phyloP scores from a whole-genome alignment of 1,284 basidiomycete genomes.

The Austroboletus olivaceoglutinosus region DNA sequence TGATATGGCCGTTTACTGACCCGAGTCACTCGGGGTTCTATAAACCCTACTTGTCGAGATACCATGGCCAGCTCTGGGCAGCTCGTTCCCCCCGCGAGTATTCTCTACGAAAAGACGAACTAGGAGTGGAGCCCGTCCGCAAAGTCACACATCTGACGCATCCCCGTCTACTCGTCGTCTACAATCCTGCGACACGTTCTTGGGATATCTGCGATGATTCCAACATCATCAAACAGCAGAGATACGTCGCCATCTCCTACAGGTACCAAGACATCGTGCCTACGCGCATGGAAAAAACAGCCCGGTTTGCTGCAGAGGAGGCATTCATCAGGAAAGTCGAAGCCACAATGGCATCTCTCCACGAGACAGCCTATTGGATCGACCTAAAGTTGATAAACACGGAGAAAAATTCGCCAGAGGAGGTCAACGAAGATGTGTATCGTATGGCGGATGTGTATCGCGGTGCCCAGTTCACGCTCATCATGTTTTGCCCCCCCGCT shows the following conservation, averaged over 20 bases:
- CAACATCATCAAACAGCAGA: slow-evolving; percentile 10
- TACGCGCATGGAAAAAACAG: background rate
- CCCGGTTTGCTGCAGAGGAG: background rate
- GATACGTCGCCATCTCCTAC: slow-evolving; percentile 25
- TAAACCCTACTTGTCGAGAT: slow-evolving; percentile 18
- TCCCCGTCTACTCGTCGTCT: slow-evolving; percentile 23
- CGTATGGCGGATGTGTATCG: slow-evolving; percentile 32
- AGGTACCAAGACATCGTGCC: slow-evolving; percentile 13
- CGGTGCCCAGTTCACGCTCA: slow-evolving; percentile 27
- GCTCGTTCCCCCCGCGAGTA: slow-evolving; percentile 25
- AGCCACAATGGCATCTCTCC: slow-evolving; percentile 6
- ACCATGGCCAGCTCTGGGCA: slow-evolving; percentile 25
- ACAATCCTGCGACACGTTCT: background rate
- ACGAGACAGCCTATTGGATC: slow-evolving; percentile 25
- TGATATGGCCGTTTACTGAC: slow-evolving; percentile 15
- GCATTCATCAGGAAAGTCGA: slow-evolving; percentile 13
- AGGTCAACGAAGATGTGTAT: slow-evolving; percentile 23
- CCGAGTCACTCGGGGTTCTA: slow-evolving; percentile 12
- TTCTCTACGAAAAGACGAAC: slow-evolving; percentile 15
- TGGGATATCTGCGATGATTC: slow-evolving; percentile 11
- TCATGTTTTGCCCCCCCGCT: slow-evolving; percentile 14
- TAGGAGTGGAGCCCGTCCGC: slow-evolving; percentile 1
- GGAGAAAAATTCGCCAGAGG: background rate
- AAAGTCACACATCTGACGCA: slow-evolving; percentile 19
- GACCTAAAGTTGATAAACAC: slow-evolving; percentile 14